These are phyloP conservation scores for Linanthus parryae DNA, from an alignment of 148 eudicot species.

Conservation along the genomic window DNA sequence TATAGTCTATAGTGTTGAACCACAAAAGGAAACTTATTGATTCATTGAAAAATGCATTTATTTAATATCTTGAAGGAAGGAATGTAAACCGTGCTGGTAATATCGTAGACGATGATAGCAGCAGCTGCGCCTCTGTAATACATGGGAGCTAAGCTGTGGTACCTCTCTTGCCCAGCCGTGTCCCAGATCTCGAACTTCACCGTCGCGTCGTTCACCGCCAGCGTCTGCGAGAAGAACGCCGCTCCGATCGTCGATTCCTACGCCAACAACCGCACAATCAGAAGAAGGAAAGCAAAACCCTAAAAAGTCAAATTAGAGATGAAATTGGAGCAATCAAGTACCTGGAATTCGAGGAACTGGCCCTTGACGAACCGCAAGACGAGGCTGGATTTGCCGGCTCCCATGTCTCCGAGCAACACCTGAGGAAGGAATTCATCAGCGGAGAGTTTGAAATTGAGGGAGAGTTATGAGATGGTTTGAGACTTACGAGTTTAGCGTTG, in stretches of 20 bases:
- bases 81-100: constrained; percentile 52
- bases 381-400: constrained; percentile 95
- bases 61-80: background rate
- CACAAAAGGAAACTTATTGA: background rate
- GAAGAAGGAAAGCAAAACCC: constrained; percentile 8
- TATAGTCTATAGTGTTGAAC: background rate
- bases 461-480: background rate
- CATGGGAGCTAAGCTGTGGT: constrained; percentile 99
- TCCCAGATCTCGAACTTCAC: constrained; percentile 99
- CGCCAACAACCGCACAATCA: background rate
- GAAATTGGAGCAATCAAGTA: constrained; percentile 7
- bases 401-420: constrained; percentile 99
- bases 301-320: background rate
- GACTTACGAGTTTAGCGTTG: constrained; percentile 76
- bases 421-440: constrained; percentile 14
- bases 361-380: constrained; percentile 96
- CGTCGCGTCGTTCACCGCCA: constrained; percentile 78
- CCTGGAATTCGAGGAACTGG: constrained; percentile 95
- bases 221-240: constrained; percentile 93
- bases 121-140: constrained; percentile 98
- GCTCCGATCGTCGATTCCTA: constrained; percentile 99
- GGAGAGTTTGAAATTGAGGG: background rate
- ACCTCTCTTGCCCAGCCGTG: constrained; percentile 95
- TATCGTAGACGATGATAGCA: constrained; percentile 90
- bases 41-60: background rate